Evolutionary conservation across 2,329 filamentous ascomycete species (phyloP).

Genomic region (Tolypocladium endophyticum): DNA sequence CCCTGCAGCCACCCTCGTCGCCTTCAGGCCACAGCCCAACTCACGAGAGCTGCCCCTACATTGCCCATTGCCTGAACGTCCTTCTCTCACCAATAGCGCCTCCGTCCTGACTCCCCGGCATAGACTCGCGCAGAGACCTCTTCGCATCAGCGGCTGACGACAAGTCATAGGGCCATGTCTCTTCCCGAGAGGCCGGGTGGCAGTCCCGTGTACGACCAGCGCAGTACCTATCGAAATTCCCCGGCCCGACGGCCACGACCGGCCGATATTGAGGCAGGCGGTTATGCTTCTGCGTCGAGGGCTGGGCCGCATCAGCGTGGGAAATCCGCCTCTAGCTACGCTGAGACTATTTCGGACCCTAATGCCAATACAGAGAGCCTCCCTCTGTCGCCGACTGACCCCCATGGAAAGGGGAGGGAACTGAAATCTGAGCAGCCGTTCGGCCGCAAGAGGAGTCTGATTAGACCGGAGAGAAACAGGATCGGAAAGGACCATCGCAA

Average conservation of each 20-base stretch:
- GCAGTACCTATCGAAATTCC: constrained; percentile 56
- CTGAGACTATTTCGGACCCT: constrained; percentile 45
- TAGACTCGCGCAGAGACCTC: neutral
- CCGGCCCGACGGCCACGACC: constrained; percentile 54
- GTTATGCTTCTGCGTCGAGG: constrained; percentile 32
- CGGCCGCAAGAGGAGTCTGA: constrained; percentile 72
- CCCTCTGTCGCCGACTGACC: constrained; percentile 38
- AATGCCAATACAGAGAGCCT: constrained; percentile 45
- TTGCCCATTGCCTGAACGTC: neutral
- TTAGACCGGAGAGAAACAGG: constrained; percentile 78
- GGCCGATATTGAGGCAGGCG: constrained; percentile 60
- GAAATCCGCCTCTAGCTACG: constrained; percentile 46
- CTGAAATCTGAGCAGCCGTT: constrained; percentile 24
- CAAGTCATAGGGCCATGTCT: constrained; percentile 40
- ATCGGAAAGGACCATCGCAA: constrained; percentile 85
- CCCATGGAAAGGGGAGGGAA: constrained; percentile 19
- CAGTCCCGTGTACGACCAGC: constrained; percentile 49
- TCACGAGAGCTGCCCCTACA: neutral
- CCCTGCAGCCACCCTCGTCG: neutral
- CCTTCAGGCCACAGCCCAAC: neutral
- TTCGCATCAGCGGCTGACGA: constrained; percentile 9
- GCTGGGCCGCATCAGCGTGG: constrained; percentile 40
- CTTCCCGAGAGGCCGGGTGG: constrained; percentile 55
- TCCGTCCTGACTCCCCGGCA: neutral
- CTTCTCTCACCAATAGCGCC: neutral